These are phyloP conservation scores for Schizopora paradoxa DNA, from an alignment of 1,284 basidiomycete genomes.

Conservation along the genomic window DNA sequence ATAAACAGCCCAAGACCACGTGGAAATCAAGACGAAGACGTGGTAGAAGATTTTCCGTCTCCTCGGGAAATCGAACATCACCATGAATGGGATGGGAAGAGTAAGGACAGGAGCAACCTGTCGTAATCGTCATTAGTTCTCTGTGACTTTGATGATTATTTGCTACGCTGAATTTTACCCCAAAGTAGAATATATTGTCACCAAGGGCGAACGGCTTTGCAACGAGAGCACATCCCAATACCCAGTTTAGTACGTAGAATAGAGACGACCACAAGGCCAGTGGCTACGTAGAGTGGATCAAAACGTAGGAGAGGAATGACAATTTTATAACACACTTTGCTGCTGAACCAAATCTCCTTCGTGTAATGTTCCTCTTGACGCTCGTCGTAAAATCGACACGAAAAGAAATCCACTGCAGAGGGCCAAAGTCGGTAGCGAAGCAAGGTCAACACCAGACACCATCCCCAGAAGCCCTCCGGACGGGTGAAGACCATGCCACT, in stretches of 20 bases:
- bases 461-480: constrained; percentile 29
- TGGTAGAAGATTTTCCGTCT: constrained; percentile 59
- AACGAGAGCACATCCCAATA: constrained; percentile 50
- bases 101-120: constrained; percentile 39
- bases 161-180: constrained; percentile 28
- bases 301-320: neutral
- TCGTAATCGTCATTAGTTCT: constrained; percentile 32
- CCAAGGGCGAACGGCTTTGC: constrained; percentile 40
- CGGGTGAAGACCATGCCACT: constrained; percentile 24
- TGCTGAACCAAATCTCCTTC: constrained; percentile 47
- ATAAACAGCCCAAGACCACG: constrained; percentile 49
- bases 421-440: constrained; percentile 41
- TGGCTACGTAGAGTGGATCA: constrained; percentile 28
- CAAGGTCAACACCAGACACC: constrained; percentile 26
- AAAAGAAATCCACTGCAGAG: constrained; percentile 44
- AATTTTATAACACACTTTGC: constrained; percentile 33
- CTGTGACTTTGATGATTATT: constrained; percentile 20
- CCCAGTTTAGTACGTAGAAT: constrained; percentile 71
- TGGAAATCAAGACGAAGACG: constrained; percentile 42
- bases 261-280: constrained; percentile 59
- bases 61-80: constrained; percentile 66
- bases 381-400: constrained; percentile 48
- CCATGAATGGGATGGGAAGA: constrained; percentile 43
- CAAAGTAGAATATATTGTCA: constrained; percentile 62
- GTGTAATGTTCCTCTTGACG: constrained; percentile 55